phyloP scores from a whole-genome alignment of 1,284 basidiomycete species.

The Boletus sp. region DNA sequence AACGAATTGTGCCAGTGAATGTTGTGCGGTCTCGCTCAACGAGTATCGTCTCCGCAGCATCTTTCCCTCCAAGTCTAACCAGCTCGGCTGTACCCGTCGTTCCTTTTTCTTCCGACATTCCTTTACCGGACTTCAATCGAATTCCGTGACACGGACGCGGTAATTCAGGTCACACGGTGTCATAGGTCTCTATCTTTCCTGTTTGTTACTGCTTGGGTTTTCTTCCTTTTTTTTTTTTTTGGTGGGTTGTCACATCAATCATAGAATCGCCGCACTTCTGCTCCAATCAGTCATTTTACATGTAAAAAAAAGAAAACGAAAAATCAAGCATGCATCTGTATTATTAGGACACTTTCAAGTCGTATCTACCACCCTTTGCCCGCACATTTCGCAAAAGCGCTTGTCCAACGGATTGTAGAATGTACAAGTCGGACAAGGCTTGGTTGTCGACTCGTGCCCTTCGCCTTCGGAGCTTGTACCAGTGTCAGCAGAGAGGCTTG shows the following conservation, averaged over 20 bases:
- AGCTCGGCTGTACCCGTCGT: conserved; percentile 12
- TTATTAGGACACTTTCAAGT: conserved; percentile 25
- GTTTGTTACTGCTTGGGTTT: conserved; percentile 25
- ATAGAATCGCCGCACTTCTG: conserved; percentile 29
- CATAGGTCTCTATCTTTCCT: conserved; percentile 21
- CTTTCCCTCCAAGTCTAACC: conserved; percentile 22
- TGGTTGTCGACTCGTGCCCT: conserved; percentile 34
- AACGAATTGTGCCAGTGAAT: conserved; percentile 27
- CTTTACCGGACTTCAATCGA: conserved; percentile 28
- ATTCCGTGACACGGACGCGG: conserved; percentile 19
- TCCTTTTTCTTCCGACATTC: conserved; percentile 19
- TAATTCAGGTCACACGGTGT: conserved; percentile 21
- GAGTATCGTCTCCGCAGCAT: conserved; percentile 20
- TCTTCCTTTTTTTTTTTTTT: conserved; percentile 12
- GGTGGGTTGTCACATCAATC: conserved; percentile 26
- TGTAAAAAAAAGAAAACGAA: conserved; percentile 21
- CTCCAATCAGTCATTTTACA: conserved; percentile 12
- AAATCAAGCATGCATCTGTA: conserved; percentile 36
- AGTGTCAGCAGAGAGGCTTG: conserved; percentile 30
- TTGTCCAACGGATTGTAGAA: conserved; percentile 38
- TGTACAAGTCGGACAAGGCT: conserved; percentile 43
- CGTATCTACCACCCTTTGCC: conserved; percentile 14
- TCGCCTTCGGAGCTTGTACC: conserved; percentile 34
- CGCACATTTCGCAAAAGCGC: conserved; percentile 41
- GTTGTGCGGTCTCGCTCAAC: conserved; percentile 28